Base-by-base conservation (phyloP, 306 rosid species). In the Prunus padus region DNA sequence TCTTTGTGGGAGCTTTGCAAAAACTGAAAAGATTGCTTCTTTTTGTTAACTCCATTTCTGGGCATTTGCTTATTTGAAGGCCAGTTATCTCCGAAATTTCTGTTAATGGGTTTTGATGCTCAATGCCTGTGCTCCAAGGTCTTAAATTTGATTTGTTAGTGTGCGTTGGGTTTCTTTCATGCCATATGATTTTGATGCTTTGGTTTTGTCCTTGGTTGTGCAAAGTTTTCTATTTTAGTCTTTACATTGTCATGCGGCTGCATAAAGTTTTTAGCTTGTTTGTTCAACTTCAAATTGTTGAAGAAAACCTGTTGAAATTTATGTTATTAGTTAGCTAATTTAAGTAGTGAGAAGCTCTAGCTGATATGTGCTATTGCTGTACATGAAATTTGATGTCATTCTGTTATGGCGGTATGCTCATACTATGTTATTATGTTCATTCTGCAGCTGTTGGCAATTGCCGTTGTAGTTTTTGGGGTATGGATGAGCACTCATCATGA, bases 401-500 rank as follows among this genome's bases (percentile, higher is more conserved):
- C 7, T 59, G 42, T 45, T 18, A 5, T 31, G 59, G 77, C 54
- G 55, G 5, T 40, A 11, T 18, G 51, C 33, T 66, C 50, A 23
- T 69, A 60, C 55, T 81, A 42, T 71, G 76, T 77, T 44, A 14
- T 31, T 63, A 30, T 67, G 63, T 62, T 72, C 26, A 19, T 77
- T 69, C 69, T 74, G 83, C 89, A 95, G 98, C 82, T 95, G 76
- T 83, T 92, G 71, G 91, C 97, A 63, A 73, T 88, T 31, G 88
- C 67, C 59, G 97, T 95, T 18, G 81, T 92, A 76, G 80, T 85
- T 69, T 95, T 92, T 85, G 98, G 97, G 69, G 81, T 92, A 68
- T 95, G 97, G 97, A 90, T 95, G 96, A 91, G 92, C 80, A 77
- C 87, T 69, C 97, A 88, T 79, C 96, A 89, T 20, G 97, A 95